Percentiles rank a stretch among this genome's conserved stretches.
Conservation (phyloP, 139 green algal species). For the Auxenochlorella protothecoides region DNA sequence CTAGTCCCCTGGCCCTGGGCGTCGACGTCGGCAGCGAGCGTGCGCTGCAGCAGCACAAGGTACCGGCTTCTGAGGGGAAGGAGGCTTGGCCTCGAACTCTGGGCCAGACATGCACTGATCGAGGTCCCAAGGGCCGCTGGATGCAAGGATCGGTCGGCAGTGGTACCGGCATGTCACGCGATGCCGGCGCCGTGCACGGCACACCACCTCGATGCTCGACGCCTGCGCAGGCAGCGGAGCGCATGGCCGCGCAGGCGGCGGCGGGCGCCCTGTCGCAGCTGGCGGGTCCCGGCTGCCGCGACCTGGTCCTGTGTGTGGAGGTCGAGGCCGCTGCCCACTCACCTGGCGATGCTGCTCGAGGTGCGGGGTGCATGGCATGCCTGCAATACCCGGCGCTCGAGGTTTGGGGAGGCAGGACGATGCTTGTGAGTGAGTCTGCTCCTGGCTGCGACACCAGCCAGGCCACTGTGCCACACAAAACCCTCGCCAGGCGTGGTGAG, state of each 20-base stretch:
- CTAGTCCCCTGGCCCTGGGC: conserved; percentile 2
- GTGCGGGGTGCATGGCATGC: too few species aligned
- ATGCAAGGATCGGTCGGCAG: not conserved
- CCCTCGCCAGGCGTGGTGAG: conserved; percentile 3
- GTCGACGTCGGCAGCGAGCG: too few species aligned
- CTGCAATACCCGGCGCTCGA: not conserved
- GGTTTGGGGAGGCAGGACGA: not conserved
- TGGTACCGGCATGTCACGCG: too few species aligned
- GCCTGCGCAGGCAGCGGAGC: not conserved
- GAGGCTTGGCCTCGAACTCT: not conserved
- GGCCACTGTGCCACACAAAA: not conserved
- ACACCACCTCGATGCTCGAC: too few species aligned
- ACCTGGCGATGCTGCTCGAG: too few species aligned
- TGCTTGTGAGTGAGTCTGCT: conserved; percentile 5
- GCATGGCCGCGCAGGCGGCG: conserved; percentile 33
- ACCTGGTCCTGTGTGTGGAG: conserved; percentile 60
- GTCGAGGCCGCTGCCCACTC: too few species aligned
- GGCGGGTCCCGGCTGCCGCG: conserved; percentile 42
- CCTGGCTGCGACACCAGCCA: not conserved
- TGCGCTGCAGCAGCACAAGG: not conserved
- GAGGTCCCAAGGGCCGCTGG: conserved; percentile 6
- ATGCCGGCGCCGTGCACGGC: too few species aligned
- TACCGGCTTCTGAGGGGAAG: conserved; percentile 3
- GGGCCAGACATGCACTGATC: not conserved
- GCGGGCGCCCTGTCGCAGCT: conserved; percentile 29